Percentiles rank a stretch among this genome's conserved stretches.
Evolutionary conservation across 345 rosid species (phyloP).

Genomic region (Eucalyptus decipiens): DNA sequence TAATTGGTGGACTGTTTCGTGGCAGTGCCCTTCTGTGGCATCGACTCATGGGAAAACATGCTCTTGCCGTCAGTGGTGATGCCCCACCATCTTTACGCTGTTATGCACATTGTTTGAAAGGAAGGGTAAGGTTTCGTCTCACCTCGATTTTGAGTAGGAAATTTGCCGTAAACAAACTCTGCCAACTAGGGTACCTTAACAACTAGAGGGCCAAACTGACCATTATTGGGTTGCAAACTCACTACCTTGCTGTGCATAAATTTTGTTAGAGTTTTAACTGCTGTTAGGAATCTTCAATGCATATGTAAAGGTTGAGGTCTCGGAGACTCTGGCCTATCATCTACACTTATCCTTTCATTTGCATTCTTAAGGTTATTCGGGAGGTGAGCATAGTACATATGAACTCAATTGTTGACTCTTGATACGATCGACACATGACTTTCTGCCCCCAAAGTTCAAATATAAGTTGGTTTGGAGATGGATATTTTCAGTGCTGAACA

Average conservation of each 20-base stretch:
- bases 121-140: slow-evolving; percentile 45
- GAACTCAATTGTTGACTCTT: not conserved
- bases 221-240: not conserved
- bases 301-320: not conserved
- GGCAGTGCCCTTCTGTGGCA: slow-evolving; percentile 94
- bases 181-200: not conserved
- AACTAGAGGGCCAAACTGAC: not conserved
- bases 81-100: slow-evolving; percentile 55
- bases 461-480: not conserved
- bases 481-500: not conserved
- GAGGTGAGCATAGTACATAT: not conserved
- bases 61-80: slow-evolving; percentile 34
- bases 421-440: not conserved
- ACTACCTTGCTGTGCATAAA: not conserved
- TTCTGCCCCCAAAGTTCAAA: not conserved
- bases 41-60: slow-evolving; percentile 85
- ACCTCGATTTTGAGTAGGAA: not conserved
- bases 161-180: not conserved
- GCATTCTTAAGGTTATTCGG: not conserved
- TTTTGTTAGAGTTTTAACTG: not conserved
- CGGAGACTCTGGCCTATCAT: not conserved
- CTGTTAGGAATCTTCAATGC: not conserved
- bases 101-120: slow-evolving; percentile 92
- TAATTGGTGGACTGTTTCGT: not conserved
- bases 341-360: not conserved